A percentile compares a stretch with the other conserved stretches of the same genome.
Evolutionary conservation across 2,329 filamentous ascomycete genomes (phyloP).

Genomic region (Tolypocladium guangdongense): DNA sequence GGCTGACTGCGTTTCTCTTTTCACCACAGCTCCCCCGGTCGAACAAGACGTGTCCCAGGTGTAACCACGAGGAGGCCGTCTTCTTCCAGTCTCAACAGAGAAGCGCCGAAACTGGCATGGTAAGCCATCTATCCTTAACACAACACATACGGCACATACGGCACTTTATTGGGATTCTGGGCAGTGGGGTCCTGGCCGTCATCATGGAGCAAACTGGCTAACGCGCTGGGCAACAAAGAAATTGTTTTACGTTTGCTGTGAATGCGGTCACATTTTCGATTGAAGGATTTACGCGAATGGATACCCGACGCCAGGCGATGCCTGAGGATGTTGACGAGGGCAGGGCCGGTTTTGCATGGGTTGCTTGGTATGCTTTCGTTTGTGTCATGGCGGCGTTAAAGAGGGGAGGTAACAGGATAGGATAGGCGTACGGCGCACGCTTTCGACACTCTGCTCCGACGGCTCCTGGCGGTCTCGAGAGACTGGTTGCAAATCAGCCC

Average conservation of each 20-base stretch:
- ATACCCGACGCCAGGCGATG: slow-evolving; percentile 8
- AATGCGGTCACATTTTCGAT: slow-evolving; percentile 80
- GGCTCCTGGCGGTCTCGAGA: background rate
- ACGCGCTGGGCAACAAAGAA: slow-evolving; percentile 42
- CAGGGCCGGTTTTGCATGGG: background rate
- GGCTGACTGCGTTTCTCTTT: slow-evolving; percentile 32
- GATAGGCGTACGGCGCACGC: background rate
- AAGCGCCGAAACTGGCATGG: slow-evolving; percentile 96
- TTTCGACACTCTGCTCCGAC: background rate
- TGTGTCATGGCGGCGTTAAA: background rate
- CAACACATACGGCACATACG: background rate
- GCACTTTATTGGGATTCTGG: background rate
- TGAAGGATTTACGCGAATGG: slow-evolving; percentile 21
- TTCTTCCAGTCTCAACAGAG: slow-evolving; percentile 99
- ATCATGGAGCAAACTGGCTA: slow-evolving; percentile 3
- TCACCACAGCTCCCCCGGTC: slow-evolving; percentile 73
- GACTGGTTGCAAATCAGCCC: background rate
- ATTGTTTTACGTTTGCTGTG: slow-evolving; percentile 89
- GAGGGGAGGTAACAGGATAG: background rate
- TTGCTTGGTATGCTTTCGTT: background rate
- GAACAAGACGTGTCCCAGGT: slow-evolving; percentile 75
- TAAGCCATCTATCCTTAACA: slow-evolving; percentile 38
- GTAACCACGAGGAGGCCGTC: slow-evolving; percentile 80
- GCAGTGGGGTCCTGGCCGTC: background rate
- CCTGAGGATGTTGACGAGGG: background rate